These are phyloP conservation scores for Creolimax fragrantissima DNA, from an alignment of 78 protist genomes.

Conservation along the genomic window DNA sequence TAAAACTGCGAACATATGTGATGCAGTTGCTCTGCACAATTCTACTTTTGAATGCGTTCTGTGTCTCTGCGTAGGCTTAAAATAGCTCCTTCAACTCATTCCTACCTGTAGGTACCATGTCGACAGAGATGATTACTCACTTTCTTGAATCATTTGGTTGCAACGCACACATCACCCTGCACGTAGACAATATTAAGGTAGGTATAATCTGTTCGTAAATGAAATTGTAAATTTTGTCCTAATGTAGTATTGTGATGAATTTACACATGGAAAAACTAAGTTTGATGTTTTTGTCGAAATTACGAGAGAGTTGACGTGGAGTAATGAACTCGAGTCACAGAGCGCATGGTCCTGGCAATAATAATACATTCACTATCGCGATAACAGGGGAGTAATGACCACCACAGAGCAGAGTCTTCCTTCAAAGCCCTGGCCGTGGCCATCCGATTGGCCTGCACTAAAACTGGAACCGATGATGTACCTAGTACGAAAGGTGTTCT, in stretches of 20 bases:
- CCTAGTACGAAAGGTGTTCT: constrained; percentile 40
- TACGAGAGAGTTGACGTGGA: too few species aligned
- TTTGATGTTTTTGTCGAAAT: too few species aligned
- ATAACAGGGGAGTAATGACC: constrained; percentile 62
- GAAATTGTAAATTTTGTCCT: background rate
- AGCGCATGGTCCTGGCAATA: too few species aligned
- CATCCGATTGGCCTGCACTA: background rate
- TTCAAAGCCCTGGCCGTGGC: constrained; percentile 55
- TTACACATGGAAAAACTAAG: too few species aligned
- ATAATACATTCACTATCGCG: too few species aligned
- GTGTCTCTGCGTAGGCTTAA: too few species aligned
- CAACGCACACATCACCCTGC: constrained; percentile 43
- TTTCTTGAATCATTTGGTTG: constrained; percentile 51
- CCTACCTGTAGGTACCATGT: constrained; percentile 34
- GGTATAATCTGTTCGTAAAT: too few species aligned
- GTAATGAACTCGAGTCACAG: too few species aligned
- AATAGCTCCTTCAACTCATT: background rate
- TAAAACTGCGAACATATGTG: too few species aligned
- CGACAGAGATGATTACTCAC: constrained; percentile 67
- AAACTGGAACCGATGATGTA: background rate
- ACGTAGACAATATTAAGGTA: constrained; percentile 40
- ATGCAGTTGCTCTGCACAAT: too few species aligned
- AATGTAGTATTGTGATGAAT: background rate
- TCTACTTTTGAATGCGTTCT: too few species aligned
- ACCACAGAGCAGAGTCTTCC: constrained; percentile 62